phyloP scores from a whole-genome alignment of 441 rosid genomes.

The Brassica hybrid region DNA sequence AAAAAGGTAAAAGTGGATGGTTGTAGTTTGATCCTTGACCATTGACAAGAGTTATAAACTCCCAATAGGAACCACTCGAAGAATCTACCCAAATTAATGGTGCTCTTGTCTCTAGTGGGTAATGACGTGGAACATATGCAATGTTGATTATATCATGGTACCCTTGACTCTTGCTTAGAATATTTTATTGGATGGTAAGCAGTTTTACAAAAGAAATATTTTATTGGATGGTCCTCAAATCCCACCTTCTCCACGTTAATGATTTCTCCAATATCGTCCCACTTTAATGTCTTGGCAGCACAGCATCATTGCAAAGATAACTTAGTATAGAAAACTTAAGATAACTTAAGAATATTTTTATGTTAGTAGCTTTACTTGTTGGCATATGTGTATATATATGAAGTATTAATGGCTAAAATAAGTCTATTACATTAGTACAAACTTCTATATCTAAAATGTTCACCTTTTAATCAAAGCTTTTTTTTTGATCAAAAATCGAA shows the following conservation, averaged over 20 bases:
- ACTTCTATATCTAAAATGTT: conserved; percentile 6
- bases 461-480: conserved; percentile 12
- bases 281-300: conserved; percentile 24
- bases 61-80: conserved; percentile 8
- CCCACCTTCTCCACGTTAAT: conserved; percentile 28
- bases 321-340: conserved; percentile 8
- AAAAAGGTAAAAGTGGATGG: neutral
- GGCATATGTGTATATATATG: neutral
- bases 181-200: conserved; percentile 29
- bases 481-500: neutral
- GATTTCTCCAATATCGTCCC: conserved; percentile 36
- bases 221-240: conserved; percentile 35
- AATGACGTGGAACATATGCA: conserved; percentile 29
- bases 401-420: conserved; percentile 9
- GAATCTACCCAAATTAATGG: neutral
- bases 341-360: neutral
- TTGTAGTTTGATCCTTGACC: conserved; percentile 13
- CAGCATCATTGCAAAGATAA: conserved; percentile 14
- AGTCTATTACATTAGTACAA: conserved; percentile 13
- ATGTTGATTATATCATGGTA: neutral
- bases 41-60: neutral
- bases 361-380: conserved; percentile 10
- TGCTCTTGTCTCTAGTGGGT: conserved; percentile 21
- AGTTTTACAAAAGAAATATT: neutral
- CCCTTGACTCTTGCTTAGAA: conserved; percentile 15